These are phyloP conservation scores for Neofusicoccum laricinum DNA, from an alignment of 2,329 filamentous ascomycete genomes.

Conservation along the genomic window DNA sequence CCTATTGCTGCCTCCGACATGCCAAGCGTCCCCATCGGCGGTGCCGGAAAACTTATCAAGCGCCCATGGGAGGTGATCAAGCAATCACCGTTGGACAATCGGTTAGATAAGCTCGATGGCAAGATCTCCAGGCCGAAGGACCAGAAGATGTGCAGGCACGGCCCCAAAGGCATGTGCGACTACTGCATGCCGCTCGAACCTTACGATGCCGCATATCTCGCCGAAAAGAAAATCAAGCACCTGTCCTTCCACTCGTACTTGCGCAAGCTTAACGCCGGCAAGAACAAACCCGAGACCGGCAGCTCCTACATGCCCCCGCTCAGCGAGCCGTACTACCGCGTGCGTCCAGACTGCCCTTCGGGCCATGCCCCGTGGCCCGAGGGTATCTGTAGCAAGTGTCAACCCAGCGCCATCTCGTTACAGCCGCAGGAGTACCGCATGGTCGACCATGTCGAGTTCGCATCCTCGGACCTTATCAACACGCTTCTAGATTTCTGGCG, in stretches of 20 bases:
- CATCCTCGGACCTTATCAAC: constrained; percentile 79
- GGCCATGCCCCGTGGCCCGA: constrained; percentile 93
- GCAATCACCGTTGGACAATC: constrained; percentile 84
- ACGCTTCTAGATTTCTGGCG: constrained; percentile 92
- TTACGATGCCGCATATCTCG: constrained; percentile 82
- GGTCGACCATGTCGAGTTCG: constrained; percentile 98
- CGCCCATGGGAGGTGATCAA: constrained; percentile 92
- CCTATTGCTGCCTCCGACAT: constrained; percentile 68
- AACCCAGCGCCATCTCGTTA: constrained; percentile 92
- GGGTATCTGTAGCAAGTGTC: constrained; percentile 96
- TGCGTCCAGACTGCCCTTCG: constrained; percentile 83
- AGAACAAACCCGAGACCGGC: constrained; percentile 91
- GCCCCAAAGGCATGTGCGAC: constrained; percentile 97
- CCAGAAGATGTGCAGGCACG: constrained; percentile 88
- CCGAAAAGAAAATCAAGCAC: constrained; percentile 98
- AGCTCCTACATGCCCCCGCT: constrained; percentile 95
- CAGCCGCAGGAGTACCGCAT: constrained; percentile 93
- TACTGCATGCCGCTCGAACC: constrained; percentile 97
- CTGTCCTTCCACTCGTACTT: constrained; percentile 93
- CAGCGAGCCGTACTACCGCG: constrained; percentile 87
- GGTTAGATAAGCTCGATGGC: constrained; percentile 81
- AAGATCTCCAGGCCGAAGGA: constrained; percentile 79
- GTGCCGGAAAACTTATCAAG: constrained; percentile 63
- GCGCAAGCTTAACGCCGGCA: constrained; percentile 90
- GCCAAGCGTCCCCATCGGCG: constrained; percentile 56